Conservation (phyloP, 768 basidiomycete genomes). For the Amylocystis lapponica region DNA sequence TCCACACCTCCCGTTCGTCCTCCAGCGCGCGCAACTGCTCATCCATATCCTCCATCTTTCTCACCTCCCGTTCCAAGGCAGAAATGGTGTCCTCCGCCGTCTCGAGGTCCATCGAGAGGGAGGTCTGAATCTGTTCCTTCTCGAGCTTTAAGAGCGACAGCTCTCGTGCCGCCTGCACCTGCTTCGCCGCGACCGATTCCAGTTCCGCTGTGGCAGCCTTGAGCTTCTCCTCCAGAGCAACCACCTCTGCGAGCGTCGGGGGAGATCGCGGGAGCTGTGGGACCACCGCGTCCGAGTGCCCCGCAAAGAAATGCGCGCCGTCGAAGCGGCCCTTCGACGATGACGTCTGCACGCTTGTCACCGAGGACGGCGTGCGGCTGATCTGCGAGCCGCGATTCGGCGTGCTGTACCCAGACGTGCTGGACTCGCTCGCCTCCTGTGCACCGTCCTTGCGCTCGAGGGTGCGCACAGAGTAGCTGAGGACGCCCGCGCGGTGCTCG, state of each 20-base stretch:
- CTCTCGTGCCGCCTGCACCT: constrained; percentile 57
- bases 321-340: constrained; percentile 61
- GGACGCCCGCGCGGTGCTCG: constrained; percentile 80
- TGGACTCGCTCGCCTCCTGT: constrained; percentile 30
- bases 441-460: constrained; percentile 52
- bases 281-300: constrained; percentile 63
- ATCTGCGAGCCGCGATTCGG: constrained; percentile 45
- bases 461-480: constrained; percentile 62
- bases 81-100: constrained; percentile 59
- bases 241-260: constrained; percentile 42
- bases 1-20: constrained; percentile 47
- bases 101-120: constrained; percentile 60
- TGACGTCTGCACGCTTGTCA: constrained; percentile 36
- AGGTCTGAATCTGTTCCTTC: constrained; percentile 63
- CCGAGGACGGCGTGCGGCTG: constrained; percentile 42
- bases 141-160: constrained; percentile 57
- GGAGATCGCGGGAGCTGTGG: constrained; percentile 37
- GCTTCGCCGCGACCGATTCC: constrained; percentile 52
- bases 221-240: constrained; percentile 58
- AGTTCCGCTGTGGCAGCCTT: constrained; percentile 55
- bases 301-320: constrained; percentile 83
- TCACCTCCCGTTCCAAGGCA: constrained; percentile 50
- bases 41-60: constrained; percentile 44
- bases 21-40: constrained; percentile 30
- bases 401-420: constrained; percentile 47